Base-by-base conservation (phyloP, 1,284 basidiomycete species). In the Tylopilus sp. region DNA sequence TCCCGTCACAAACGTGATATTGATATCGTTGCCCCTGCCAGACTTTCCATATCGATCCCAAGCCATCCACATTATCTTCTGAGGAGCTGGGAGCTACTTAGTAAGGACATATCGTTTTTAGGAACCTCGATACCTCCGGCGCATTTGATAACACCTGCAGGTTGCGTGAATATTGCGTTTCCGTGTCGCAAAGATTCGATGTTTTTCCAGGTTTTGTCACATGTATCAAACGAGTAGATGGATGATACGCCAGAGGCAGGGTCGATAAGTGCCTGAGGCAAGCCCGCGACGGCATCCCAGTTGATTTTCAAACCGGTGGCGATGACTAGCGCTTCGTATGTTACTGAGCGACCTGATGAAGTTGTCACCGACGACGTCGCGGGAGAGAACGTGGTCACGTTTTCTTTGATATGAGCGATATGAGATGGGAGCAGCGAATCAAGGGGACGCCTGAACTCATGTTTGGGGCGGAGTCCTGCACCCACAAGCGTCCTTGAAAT, bases 61-160 rank as follows among this genome's bases (percentile, higher is more conserved):
- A 41, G 92, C 88, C 89, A 94, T 93, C 89, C 92, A 96, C 83
- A 92, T 90, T 56, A 95, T 89, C 71, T 95, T 95, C 64, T 93
- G 90, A 16, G 91, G 92, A 13, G 90, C 92, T 91, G 57, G 21
- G 45, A 41, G 28, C 41, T 28, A 42, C 16, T 37, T 54, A 59
- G 52, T 33, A 29, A 38, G 15, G 40, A 23, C 4, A 35, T 38
- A 33, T 38, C 29, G 21, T 9, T 23, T 8, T 44, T 15, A 42
- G 9, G 38, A 29, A 52, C 43, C 71, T 55, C 58, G 30, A 37
- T 37, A 86, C 87, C 93, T 69, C 96, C 96, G 46, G 94, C 90
- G 66, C 95, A 98, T 72, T 98, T 98, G 68, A 98, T 82, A 21
- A 92, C 74, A 19, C 95, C 93, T n/a, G 87, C 83, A 26, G 95